These are phyloP conservation scores for Phytopythium cucurbitacearum DNA, from an alignment of 352 stramenopile species.

Conservation along the genomic window DNA sequence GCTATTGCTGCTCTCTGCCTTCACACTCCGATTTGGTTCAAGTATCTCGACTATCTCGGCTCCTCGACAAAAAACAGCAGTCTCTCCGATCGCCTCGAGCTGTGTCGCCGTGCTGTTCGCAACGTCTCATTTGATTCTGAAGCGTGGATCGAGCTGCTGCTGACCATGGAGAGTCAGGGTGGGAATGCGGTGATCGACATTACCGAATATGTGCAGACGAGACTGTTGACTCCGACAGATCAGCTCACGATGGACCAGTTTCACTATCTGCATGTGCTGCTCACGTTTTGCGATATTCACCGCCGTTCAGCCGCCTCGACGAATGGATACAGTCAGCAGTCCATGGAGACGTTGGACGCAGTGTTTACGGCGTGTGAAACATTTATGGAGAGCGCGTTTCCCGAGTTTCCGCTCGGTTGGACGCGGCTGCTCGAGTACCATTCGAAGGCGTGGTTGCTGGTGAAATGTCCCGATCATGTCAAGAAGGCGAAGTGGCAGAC, in stretches of 20 bases:
- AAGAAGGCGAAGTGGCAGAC: slow-evolving; percentile 19
- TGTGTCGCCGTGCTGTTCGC: slow-evolving; percentile 38
- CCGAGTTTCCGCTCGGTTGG: slow-evolving; percentile 22
- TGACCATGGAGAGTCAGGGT: slow-evolving; percentile 36
- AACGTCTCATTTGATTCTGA: slow-evolving; percentile 69
- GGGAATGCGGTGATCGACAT: slow-evolving; percentile 7
- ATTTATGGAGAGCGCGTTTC: slow-evolving; percentile 32
- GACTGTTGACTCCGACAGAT: slow-evolving; percentile 26
- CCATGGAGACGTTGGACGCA: slow-evolving; percentile 17
- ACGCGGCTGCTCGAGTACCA: slow-evolving; percentile 42
- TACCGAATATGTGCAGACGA: slow-evolving; percentile 13
- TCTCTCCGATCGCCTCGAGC: not conserved
- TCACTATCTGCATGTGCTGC: slow-evolving; percentile 41
- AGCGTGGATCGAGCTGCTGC: slow-evolving; percentile 48
- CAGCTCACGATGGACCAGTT: slow-evolving; percentile 49
- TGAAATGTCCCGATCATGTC: slow-evolving; percentile 5
- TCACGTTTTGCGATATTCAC: slow-evolving; percentile 40
- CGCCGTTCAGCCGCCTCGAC: slow-evolving; percentile 17
- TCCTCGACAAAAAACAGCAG: not conserved
- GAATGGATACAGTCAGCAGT: slow-evolving; percentile 9
- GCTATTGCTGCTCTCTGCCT: slow-evolving; percentile 51
- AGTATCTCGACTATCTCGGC: slow-evolving; percentile 41
- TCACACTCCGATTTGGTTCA: slow-evolving; percentile 46
- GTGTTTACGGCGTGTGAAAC: slow-evolving; percentile 26
- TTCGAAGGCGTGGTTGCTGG: slow-evolving; percentile 34